Base-by-base conservation (phyloP, 768 basidiomycete genomes). In the Steccherinum ochraceum region DNA sequence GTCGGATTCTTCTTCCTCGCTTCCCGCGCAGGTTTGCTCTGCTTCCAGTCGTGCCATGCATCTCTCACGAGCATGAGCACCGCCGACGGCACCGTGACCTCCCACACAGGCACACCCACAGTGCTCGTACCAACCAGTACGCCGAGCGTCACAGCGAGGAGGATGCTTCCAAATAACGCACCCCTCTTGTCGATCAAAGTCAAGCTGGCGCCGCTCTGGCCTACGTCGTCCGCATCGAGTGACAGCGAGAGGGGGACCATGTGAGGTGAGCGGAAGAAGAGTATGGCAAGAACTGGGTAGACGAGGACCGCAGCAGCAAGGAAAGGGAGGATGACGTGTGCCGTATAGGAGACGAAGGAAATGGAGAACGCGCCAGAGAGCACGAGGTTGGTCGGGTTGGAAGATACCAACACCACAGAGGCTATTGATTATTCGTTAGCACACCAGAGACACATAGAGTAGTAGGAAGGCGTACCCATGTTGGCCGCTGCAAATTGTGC, bases 371-470 rank as follows among this genome's bases (percentile, higher is more conserved):
- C 90, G 48, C 90, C 91, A 46, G 90, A 88, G 20, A 96, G 81
- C 44, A 98, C 87, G 19, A 96, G 84, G 60, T 97, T 98, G 1
- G 95, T 98, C 1, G 90, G 92, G 62, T 97, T 98, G 0, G 87
- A 88, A 2, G 92, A 85, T 45, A 96, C 90, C 5, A 81, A 69
- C 0, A 79, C 70, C 16, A 74, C 74, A 16, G 73, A 76, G 5
- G 76, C 78, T 69, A 48, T 10, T 43, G 18, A 23, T 35, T 16
- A 16, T 10, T 16, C 7, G 35, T 16, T 10, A 13, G 18, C 24
- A 3, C 30, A 46, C 21, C 13, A 7, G 39, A 26, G 4, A n/a
- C 5, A 13, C 12, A 41, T 20, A 79, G 24, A 16, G 18, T 19
- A 42, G 12, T 19, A 23, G 35, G 19, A n/a, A 10, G 3, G 54